Evolutionary conservation across 495 filamentous ascomycete species (phyloP), one percentile per base, ranked within the genome.

Genomic region (Hypomontagnella submonticulosa): DNA sequence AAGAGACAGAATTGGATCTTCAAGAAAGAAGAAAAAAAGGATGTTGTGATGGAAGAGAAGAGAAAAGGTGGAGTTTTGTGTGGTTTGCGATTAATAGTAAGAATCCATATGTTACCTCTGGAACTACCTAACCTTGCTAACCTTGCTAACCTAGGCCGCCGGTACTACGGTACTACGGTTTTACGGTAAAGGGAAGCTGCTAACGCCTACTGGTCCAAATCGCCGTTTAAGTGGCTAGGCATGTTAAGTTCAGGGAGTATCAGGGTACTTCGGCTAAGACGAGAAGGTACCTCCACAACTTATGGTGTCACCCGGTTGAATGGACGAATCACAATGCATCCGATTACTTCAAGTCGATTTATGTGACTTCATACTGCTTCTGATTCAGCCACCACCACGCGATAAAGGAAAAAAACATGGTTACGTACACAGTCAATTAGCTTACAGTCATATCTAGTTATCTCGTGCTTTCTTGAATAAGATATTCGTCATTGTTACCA

Each of bases 51-150:
- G 53, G 56, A 59, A 69, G 46, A 71, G 57, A 62, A 66, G 48
- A 53, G 54, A 66, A 68, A 72, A 74, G 61, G 67, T 64, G 67
- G 68, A 73, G 72, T 64, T 58, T 62, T 51, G 62, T 57, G 57
- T 66, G 69, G 57, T 69, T 67, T 71, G 69, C 63, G 69, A 74
- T 74, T 70, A 68, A 70, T 70, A 66, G 63, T 66, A 38, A 13
- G 23, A 27, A 27, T 27, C 23, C 23, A 6, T 27, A 53, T 53
- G 49, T 27, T 51, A 51, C 48, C 32, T 51, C 37, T 51, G 30
- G 37, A 18, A 57, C 47, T 50, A 63, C 51, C 40, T 57, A 34
- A 12, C 32, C 16, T 13, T 16, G 48, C 42, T 66, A 37, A 46
- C 18, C 53, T 38, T n/a, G 23, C 23, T 27, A 27, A 65, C 63